Evolutionary conservation across 352 stramenopile genomes (phyloP).

Genomic region (Globisporangium nodosum): DNA sequence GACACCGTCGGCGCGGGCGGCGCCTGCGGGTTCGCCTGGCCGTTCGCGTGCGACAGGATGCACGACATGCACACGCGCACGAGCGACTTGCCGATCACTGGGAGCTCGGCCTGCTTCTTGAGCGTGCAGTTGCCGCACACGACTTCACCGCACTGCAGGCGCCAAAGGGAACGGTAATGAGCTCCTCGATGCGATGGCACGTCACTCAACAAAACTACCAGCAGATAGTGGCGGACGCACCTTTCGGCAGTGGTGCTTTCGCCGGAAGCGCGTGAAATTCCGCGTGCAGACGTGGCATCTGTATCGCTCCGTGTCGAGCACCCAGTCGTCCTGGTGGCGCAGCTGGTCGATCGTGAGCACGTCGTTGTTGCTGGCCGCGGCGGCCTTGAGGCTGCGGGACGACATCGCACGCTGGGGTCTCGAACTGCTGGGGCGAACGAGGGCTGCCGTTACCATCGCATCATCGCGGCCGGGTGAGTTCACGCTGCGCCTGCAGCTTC

Average conservation of each 20-base stretch:
- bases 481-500: too few species aligned
- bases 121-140: conserved; percentile 85
- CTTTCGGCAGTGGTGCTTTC: conserved; percentile 89
- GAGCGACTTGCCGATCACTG: conserved; percentile 78
- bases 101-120: conserved; percentile 83
- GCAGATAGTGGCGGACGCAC: conserved; percentile 18
- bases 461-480: too few species aligned
- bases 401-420: conserved; percentile 36
- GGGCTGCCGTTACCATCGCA: not conserved
- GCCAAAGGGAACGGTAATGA: not conserved
- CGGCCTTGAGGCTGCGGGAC: conserved; percentile 65
- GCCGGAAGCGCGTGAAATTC: conserved; percentile 85
- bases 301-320: conserved; percentile 84
- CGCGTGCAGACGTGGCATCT: conserved; percentile 85
- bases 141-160: conserved; percentile 71
- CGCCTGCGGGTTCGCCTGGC: conserved; percentile 67
- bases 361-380: conserved; percentile 71
- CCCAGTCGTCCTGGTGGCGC: conserved; percentile 85
- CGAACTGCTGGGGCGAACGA: not conserved
- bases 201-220: too few species aligned
- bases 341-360: conserved; percentile 87
- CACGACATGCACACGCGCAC: conserved; percentile 88
- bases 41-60: conserved; percentile 81
- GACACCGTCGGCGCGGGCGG: conserved; percentile 34
- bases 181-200: not conserved